Conservation (phyloP, 1,139 yeast genomes). For the Barnettozyma hawaiiensis region DNA sequence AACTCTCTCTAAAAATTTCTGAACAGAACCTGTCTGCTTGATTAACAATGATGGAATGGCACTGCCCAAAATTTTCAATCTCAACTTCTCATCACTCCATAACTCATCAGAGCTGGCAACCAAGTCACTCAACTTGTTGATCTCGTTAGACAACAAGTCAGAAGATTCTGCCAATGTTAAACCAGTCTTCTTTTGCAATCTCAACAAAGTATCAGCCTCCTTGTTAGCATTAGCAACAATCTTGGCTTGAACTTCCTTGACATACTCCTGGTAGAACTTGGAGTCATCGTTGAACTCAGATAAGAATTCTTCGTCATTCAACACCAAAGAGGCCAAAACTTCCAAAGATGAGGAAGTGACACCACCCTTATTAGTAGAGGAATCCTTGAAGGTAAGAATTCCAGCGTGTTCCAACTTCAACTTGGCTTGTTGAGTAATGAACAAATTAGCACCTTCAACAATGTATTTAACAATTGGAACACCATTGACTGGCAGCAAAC, state of each 20-base stretch:
- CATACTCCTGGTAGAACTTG: constrained; percentile 73
- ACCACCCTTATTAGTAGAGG: constrained; percentile 97
- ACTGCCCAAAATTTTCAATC: constrained; percentile 67
- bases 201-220: constrained; percentile 88
- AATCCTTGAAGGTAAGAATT: constrained; percentile 83
- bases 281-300: constrained; percentile 48
- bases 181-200: constrained; percentile 43
- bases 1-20: constrained; percentile 65
- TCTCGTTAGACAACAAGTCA: constrained; percentile 79
- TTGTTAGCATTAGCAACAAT: constrained; percentile 72
- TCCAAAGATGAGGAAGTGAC: constrained; percentile 95
- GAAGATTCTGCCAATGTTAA: constrained; percentile 73
- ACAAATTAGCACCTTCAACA: constrained; percentile 96
- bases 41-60: constrained; percentile 77
- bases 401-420: constrained; percentile 82
- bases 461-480: constrained; percentile 76
- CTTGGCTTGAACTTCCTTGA: constrained; percentile 71
- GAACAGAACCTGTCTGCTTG: constrained; percentile 68
- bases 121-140: constrained; percentile 86
- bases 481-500: constrained; percentile 68
- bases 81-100: constrained; percentile 79
- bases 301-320: constrained; percentile 81
- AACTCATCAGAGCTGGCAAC: constrained; percentile 74
- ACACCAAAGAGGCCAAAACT: constrained; percentile 89
- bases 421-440: constrained; percentile 92